Evolutionary conservation across 768 basidiomycete genomes (phyloP).

Genomic region (Tulasnella sp.): DNA sequence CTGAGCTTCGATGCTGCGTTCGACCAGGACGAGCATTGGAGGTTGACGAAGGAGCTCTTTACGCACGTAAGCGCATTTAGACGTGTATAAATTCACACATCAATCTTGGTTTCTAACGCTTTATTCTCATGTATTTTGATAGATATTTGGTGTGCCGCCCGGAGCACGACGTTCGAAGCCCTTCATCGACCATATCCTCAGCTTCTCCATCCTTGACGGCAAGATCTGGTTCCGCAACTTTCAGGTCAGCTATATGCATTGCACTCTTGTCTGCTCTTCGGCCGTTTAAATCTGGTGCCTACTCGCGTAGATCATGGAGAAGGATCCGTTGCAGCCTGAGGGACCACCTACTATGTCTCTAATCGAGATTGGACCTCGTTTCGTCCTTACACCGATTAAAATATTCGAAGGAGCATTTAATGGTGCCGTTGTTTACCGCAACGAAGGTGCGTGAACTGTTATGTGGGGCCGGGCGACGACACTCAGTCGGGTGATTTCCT

Average conservation of each 20-base stretch:
- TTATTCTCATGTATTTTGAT: not conserved
- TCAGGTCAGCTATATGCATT: slow-evolving; percentile 56
- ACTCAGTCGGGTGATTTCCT: slow-evolving; percentile 14
- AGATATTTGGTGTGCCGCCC: slow-evolving; percentile 95
- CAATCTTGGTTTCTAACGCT: slow-evolving; percentile 14
- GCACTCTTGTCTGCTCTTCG: not conserved
- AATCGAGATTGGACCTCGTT: slow-evolving; percentile 94
- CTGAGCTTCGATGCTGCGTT: slow-evolving; percentile 89
- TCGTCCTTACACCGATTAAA: slow-evolving; percentile 93
- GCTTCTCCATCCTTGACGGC: slow-evolving; percentile 90
- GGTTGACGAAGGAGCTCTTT: slow-evolving; percentile 86
- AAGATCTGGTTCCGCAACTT: slow-evolving; percentile 99
- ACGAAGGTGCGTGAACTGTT: slow-evolving; percentile 61
- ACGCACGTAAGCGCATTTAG: slow-evolving; percentile 59
- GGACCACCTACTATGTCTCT: slow-evolving; percentile 82
- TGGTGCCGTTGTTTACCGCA: slow-evolving; percentile 92
- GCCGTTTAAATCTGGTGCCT: not conserved
- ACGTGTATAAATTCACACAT: not conserved
- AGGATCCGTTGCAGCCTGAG: slow-evolving; percentile 83
- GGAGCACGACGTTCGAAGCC: slow-evolving; percentile 90
- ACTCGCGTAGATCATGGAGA: slow-evolving; percentile 75
- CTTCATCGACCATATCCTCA: slow-evolving; percentile 95
- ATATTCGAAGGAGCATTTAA: slow-evolving; percentile 98
- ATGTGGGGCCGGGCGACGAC: not conserved
- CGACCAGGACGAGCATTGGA: slow-evolving; percentile 82